Evolutionary conservation across 2,329 filamentous ascomycete genomes (phyloP).

Genomic region (Clonostachys rhizophaga): DNA sequence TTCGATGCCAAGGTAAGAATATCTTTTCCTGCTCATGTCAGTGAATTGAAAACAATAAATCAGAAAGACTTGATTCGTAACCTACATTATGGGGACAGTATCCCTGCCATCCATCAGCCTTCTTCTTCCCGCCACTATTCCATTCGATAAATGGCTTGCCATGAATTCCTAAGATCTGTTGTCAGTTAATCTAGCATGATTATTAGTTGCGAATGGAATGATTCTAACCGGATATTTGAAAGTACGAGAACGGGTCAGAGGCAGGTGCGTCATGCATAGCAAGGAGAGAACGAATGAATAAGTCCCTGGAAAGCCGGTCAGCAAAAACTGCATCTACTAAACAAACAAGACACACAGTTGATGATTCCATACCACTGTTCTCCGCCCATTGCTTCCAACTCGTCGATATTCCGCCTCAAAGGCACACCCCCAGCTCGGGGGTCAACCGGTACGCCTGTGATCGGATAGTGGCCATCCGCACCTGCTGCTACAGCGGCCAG

Average conservation of each 20-base stretch:
- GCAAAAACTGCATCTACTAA: not conserved
- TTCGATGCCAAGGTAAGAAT: constrained; percentile 51
- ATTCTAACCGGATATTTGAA: constrained; percentile 38
- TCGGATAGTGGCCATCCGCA: constrained; percentile 15
- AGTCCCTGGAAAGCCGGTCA: constrained; percentile 27
- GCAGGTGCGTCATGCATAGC: constrained; percentile 34
- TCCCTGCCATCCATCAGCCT: constrained; percentile 23
- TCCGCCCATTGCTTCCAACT: constrained; percentile 31
- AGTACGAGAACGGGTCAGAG: constrained; percentile 40
- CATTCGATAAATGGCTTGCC: constrained; percentile 35
- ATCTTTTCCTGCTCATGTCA: constrained; percentile 33
- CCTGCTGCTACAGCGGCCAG: constrained; percentile 7
- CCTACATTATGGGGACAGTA: constrained; percentile 44
- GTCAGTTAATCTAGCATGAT: constrained; percentile 4
- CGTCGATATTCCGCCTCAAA: constrained; percentile 40
- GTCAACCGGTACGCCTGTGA: constrained; percentile 33
- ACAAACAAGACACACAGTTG: not conserved
- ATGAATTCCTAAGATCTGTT: constrained; percentile 25
- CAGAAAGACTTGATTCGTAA: not conserved
- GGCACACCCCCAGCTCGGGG: constrained; percentile 31
- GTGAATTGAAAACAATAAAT: not conserved
- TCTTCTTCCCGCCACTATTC: constrained; percentile 27
- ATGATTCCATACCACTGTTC: constrained; percentile 34
- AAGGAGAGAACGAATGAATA: constrained; percentile 41
- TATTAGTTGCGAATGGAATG: not conserved